Evolutionary conservation across 331 rosid genomes (phyloP).

Genomic region (Malus hybrid): DNA sequence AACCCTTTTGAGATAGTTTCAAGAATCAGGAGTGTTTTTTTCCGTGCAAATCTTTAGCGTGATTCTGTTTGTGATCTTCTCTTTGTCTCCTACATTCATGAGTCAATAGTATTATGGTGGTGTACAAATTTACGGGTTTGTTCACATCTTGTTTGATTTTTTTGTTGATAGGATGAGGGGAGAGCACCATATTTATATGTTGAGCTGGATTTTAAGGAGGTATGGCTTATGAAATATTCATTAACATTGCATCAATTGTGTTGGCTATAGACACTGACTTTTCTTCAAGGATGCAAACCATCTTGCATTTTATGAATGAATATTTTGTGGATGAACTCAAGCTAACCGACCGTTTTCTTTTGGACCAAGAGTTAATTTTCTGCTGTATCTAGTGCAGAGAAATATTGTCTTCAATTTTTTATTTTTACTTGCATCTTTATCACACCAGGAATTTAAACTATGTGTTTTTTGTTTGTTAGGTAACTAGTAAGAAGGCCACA

Average conservation of each 20-base stretch:
- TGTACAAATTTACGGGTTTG: neutral
- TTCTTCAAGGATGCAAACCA: neutral
- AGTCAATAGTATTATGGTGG: too few relatives aligned
- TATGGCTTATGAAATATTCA: conserved; percentile 19
- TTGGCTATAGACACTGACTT: conserved; percentile 10
- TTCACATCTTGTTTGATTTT: conserved; percentile 5
- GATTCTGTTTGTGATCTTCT: neutral
- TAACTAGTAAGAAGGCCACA: conserved; percentile 78
- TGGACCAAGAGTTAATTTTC: neutral
- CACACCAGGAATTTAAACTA: neutral
- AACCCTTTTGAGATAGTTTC: neutral
- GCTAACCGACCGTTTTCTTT: neutral
- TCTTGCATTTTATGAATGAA: neutral
- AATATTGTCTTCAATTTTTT: neutral
- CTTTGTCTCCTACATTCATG: too few relatives aligned
- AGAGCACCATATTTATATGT: conserved; percentile 73
- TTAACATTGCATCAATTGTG: conserved; percentile 8
- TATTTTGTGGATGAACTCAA: conserved; percentile 10
- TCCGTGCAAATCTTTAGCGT: neutral
- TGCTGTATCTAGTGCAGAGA: conserved; percentile 1
- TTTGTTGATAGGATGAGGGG: conserved; percentile 66
- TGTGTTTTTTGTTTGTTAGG: conserved; percentile 36
- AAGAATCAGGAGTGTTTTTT: neutral
- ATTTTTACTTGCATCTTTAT: neutral
- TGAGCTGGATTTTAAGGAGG: conserved; percentile 96